Evolutionary conservation across 2,329 filamentous ascomycete genomes (phyloP).

Genomic region (Monosporascus cannonballus): DNA sequence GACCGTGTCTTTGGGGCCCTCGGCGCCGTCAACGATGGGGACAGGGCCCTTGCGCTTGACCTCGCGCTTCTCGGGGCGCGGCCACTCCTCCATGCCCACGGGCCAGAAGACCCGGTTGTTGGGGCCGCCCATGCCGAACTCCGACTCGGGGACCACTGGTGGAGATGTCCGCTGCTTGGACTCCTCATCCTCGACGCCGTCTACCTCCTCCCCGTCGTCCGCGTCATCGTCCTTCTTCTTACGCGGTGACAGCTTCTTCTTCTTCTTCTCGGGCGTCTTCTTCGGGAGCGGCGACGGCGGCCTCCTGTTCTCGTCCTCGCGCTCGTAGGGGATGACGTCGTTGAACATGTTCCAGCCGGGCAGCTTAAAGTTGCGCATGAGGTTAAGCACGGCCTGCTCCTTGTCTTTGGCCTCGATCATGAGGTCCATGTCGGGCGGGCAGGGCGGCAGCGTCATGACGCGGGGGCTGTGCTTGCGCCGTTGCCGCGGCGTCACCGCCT

Average conservation of each 20-base stretch:
- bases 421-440: conserved; percentile 78
- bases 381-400: conserved; percentile 89
- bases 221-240: conserved; percentile 30
- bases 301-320: conserved; percentile 69
- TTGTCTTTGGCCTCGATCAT: conserved; percentile 99
- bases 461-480: conserved; percentile 80
- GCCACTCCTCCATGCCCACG: conserved; percentile 81
- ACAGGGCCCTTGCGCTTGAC: conserved; percentile 43
- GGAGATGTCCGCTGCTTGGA: conserved; percentile 35
- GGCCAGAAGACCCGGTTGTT: conserved; percentile 87
- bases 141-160: conserved; percentile 54
- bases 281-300: conserved; percentile 39
- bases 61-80: conserved; percentile 71
- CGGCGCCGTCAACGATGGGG: neutral
- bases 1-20: conserved; percentile 22
- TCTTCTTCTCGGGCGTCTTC: conserved; percentile 38
- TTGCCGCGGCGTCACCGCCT: conserved; percentile 72
- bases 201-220: conserved; percentile 28
- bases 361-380: conserved; percentile 83
- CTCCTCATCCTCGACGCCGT: conserved; percentile 28
- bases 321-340: conserved; percentile 69
- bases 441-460: conserved; percentile 75
- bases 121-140: conserved; percentile 81
- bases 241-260: conserved; percentile 16
- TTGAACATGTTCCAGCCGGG: conserved; percentile 72